A percentile compares a stretch with the other conserved stretches of the same genome.
These are phyloP conservation scores for Cystoderma amianthinum DNA, from an alignment of 768 basidiomycete species.

Conservation along the genomic window DNA sequence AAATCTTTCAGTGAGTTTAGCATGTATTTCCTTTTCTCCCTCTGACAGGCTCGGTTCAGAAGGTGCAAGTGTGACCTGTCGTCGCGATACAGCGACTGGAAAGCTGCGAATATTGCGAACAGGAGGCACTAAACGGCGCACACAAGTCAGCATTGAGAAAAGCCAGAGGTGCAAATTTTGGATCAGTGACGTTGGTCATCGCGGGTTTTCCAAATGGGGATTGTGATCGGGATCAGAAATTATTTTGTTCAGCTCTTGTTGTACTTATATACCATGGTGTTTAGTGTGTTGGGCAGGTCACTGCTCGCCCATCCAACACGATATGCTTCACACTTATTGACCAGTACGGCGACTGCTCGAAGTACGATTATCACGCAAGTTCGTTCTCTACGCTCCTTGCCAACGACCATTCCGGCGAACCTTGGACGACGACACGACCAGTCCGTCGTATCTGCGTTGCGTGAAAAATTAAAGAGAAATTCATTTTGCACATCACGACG, in stretches of 20 bases:
- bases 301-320: neutral
- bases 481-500: too few species aligned
- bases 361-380: too few species aligned
- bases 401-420: neutral
- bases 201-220: neutral
- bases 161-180: neutral
- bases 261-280: too few species aligned
- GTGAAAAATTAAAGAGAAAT: too few species aligned
- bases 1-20: constrained; percentile 71
- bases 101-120: neutral
- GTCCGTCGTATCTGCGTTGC: neutral
- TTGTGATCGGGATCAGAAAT: neutral
- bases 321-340: too few species aligned
- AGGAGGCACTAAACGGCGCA: constrained; percentile 6
- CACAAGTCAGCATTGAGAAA: constrained; percentile 2
- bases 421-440: neutral
- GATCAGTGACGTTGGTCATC: neutral
- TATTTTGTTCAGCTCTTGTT: too few species aligned
- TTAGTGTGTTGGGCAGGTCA: neutral
- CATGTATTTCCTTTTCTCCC: constrained; percentile 65
- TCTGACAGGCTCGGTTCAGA: constrained; percentile 10
- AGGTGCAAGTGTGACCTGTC: too few species aligned
- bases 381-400: neutral
- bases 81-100: neutral
- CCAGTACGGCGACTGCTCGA: too few species aligned